Base-by-base conservation (phyloP, 2,329 filamentous ascomycete species). In the Talaromyces funiculosus region DNA sequence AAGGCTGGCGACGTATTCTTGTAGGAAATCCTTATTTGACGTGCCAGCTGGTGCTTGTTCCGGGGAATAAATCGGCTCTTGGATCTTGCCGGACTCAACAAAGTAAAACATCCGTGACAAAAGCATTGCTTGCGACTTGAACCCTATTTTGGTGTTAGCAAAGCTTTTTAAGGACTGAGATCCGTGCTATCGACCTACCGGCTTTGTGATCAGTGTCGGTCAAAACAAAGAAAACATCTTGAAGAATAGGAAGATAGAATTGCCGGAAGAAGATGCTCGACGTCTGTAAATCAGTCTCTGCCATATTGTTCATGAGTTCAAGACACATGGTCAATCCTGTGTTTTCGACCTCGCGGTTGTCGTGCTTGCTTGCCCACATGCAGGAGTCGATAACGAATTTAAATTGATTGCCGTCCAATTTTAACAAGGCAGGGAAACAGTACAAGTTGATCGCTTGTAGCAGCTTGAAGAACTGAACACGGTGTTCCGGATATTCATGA, bases 321-420 rank as follows among this genome's bases (percentile, higher is more conserved):
- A 96, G 86, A 75, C 93, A 97, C 94, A 99, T 99, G 77, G 92
- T 94, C 63, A 99, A 85, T 63, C 94, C 94, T 40, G 94, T 95
- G 67, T 90, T 91, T 77, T 99, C 94, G 31, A 99, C 94, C 72
- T 97, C 92, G 63, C 94, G 90, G 78, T 99, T 99, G 79, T 99
- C 94, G 77, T 99, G 94, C 81, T 99, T 99, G 81, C 93, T 97
- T n/a, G 95, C 94, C 95, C 94, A 99, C 83, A 97, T 92, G 82
- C 95, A 99, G 37, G 93, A 96, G 75, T 99, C 94, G 67, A 99
- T 97, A 69, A 99, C 92, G 72, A 97, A 96, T 79, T 99, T 99
- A 86, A 99, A 99, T 72, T 97, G 94, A 62, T 91, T 87, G 70
- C 90, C 93, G 73, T 99, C 93, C 35, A 99, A 86, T 77, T 96